phyloP scores from a whole-genome alignment of 441 rosid species.

The Arabidopsis hybrid region DNA sequence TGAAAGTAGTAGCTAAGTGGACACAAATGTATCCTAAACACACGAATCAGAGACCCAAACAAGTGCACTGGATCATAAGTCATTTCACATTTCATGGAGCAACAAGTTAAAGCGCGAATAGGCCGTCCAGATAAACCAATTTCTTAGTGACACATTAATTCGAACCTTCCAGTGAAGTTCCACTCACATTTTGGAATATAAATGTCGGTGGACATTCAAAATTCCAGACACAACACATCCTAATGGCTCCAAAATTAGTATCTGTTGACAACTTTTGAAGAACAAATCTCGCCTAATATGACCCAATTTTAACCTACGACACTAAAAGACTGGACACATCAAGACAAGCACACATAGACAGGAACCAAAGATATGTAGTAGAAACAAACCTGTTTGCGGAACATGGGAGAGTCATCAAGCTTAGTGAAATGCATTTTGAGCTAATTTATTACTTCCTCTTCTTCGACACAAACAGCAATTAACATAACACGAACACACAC shows the following conservation, averaged over 20 bases:
- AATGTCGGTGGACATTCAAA: constrained; percentile 34
- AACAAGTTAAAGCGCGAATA: constrained; percentile 1
- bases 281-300: constrained; percentile 30
- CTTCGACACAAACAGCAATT: constrained; percentile 44
- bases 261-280: constrained; percentile 9
- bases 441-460: constrained; percentile 41
- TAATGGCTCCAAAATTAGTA: constrained; percentile 34
- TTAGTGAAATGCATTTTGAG: constrained; percentile 89
- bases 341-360: constrained; percentile 38
- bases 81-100: constrained; percentile 1
- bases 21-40: constrained; percentile 9
- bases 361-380: constrained; percentile 20
- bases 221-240: constrained; percentile 2
- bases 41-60: neutral
- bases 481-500: constrained; percentile 53
- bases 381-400: constrained; percentile 91
- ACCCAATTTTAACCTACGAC: constrained; percentile 27
- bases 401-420: constrained; percentile 99
- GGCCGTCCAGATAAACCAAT: neutral
- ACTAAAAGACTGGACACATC: constrained; percentile 39
- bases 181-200: constrained; percentile 3
- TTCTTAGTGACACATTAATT: neutral
- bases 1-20: constrained; percentile 19
- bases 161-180: constrained; percentile 5
- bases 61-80: constrained; percentile 26